Evolutionary conservation across 2,329 filamentous ascomycete genomes (phyloP).

Genomic region (Diaporthe sp.): DNA sequence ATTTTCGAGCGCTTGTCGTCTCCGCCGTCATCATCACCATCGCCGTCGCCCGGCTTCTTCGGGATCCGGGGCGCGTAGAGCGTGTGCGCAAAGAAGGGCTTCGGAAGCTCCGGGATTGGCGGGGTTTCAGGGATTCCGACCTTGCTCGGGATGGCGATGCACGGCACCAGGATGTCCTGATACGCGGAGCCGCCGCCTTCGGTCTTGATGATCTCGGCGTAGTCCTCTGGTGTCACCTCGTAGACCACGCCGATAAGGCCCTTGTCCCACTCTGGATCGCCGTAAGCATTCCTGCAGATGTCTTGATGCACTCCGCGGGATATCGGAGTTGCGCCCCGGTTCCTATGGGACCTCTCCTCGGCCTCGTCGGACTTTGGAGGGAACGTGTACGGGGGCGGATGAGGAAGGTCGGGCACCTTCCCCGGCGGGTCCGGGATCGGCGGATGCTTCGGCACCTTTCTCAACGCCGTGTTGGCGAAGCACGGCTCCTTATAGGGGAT

Average conservation of each 20-base stretch:
- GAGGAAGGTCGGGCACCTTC: conserved; percentile 45
- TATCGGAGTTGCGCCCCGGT: not conserved
- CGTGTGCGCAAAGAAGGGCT: conserved; percentile 86
- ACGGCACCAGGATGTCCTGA: conserved; percentile 84
- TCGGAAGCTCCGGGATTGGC: conserved; percentile 63
- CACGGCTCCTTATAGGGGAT: conserved; percentile 91
- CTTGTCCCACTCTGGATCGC: conserved; percentile 77
- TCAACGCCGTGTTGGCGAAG: conserved; percentile 84
- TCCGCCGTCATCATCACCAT: conserved; percentile 41
- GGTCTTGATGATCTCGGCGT: conserved; percentile 86
- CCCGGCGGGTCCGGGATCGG: conserved; percentile 47
- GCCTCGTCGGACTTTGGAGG: conserved; percentile 22
- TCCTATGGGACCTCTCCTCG: not conserved
- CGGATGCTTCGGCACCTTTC: conserved; percentile 63
- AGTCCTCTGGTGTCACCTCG: conserved; percentile 89
- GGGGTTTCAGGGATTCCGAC: conserved; percentile 76
- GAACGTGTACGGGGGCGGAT: conserved; percentile 39
- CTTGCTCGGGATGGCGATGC: conserved; percentile 75
- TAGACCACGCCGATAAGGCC: conserved; percentile 95
- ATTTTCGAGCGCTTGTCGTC: not conserved
- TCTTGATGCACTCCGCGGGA: conserved; percentile 22
- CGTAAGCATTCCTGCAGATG: conserved; percentile 51
- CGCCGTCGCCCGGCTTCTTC: conserved; percentile 47
- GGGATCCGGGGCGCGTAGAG: conserved; percentile 77
- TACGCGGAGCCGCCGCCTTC: conserved; percentile 92